phyloP scores from a whole-genome alignment of 1,284 basidiomycete species.

The Stygiomarasmius scandens region DNA sequence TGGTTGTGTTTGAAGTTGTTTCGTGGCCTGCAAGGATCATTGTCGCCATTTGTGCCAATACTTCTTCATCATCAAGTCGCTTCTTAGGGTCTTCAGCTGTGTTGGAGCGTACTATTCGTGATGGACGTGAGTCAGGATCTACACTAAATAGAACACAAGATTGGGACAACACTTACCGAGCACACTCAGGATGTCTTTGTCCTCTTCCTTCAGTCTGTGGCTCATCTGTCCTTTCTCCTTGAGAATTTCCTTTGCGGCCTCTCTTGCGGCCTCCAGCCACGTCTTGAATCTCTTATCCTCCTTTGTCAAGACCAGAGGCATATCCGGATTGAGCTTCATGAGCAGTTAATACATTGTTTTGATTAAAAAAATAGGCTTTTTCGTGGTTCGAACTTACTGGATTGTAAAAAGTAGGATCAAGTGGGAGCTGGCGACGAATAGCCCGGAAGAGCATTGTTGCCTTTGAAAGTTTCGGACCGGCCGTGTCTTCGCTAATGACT shows the following conservation, averaged over 20 bases:
- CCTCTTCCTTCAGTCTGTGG: constrained; percentile 15
- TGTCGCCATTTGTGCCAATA: constrained; percentile 21
- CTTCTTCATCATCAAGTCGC: constrained; percentile 29
- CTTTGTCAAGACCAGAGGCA: constrained; percentile 2
- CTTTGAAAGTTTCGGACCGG: background rate
- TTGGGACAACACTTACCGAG: constrained; percentile 24
- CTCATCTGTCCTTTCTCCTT: constrained; percentile 14
- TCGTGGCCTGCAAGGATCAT: background rate
- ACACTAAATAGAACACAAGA: too few species aligned
- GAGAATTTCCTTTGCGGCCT: constrained; percentile 22
- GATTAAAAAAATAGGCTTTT: too few species aligned
- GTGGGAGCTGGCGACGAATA: constrained; percentile 1
- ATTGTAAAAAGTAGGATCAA: background rate
- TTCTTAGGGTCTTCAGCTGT: constrained; percentile 20
- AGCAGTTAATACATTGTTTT: too few species aligned
- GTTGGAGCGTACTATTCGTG: constrained; percentile 23
- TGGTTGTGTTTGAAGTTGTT: background rate
- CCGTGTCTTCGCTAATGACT: too few species aligned
- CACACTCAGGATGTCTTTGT: constrained; percentile 33
- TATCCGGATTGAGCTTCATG: too few species aligned
- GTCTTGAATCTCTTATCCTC: constrained; percentile 23
- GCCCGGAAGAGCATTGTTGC: background rate
- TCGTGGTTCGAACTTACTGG: background rate
- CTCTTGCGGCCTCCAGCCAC: constrained; percentile 25
- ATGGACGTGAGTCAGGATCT: background rate